These are phyloP conservation scores for Gamsiella multidivaricata DNA, from an alignment of 192 early-diverging fungal genomes.

Conservation along the genomic window DNA sequence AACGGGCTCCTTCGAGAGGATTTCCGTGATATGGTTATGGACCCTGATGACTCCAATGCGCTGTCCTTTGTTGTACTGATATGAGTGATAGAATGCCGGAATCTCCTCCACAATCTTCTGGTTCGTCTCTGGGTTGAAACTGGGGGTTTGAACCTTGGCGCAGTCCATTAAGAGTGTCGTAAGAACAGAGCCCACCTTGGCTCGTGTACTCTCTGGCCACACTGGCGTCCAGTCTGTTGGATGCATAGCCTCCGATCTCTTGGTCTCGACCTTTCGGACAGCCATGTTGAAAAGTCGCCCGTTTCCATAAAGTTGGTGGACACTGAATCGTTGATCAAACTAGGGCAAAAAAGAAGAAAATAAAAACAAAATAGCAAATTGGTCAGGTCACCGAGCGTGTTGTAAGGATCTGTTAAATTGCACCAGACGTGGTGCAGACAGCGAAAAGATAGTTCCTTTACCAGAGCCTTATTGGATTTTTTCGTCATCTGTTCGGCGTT, in stretches of 20 bases:
- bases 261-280: slow-evolving; percentile 73
- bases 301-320: slow-evolving; percentile 78
- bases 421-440: too few relatives aligned
- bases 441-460: slow-evolving; percentile 39
- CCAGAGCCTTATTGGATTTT: slow-evolving; percentile 69
- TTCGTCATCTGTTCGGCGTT: slow-evolving; percentile 81
- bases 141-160: slow-evolving; percentile 73
- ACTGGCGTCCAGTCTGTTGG: slow-evolving; percentile 70
- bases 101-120: slow-evolving; percentile 68
- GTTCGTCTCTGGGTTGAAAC: slow-evolving; percentile 67
- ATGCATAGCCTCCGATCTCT: slow-evolving; percentile 64
- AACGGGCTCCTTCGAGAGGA: slow-evolving; percentile 70
- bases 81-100: slow-evolving; percentile 84
- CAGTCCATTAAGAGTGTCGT: slow-evolving; percentile 74
- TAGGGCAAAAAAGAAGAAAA: slow-evolving; percentile 1
- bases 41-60: slow-evolving; percentile 78
- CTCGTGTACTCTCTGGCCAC: slow-evolving; percentile 71
- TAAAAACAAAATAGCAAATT: neutral
- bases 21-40: slow-evolving; percentile 74
- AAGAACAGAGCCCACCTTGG: slow-evolving; percentile 68
- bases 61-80: slow-evolving; percentile 69
- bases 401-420: too few relatives aligned
- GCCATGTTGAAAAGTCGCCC: slow-evolving; percentile 87
- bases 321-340: slow-evolving; percentile 54
- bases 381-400: neutral